phyloP scores from a whole-genome alignment of 2,329 filamentous ascomycete species.

The Botrytis cinerea region DNA sequence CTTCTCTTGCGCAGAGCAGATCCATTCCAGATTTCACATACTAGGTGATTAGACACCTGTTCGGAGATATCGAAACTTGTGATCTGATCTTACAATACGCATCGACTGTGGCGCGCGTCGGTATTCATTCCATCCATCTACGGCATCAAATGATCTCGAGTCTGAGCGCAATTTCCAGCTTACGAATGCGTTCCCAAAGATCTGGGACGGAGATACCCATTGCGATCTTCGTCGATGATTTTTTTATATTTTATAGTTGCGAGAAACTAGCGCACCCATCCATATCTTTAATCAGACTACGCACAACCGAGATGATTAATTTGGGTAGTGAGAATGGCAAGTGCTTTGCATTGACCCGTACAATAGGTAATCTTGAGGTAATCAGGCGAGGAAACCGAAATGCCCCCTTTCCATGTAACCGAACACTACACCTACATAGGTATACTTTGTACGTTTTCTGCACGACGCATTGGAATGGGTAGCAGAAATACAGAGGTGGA shows the following conservation, averaged over 20 bases:
- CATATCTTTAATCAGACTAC: not conserved
- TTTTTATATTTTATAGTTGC: not conserved
- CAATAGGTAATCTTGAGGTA: not conserved
- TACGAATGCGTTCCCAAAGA: not conserved
- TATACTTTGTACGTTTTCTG: not conserved
- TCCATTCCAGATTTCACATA: not conserved
- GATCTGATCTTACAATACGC: not conserved
- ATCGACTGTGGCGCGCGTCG: not conserved
- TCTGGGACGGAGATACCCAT: not conserved
- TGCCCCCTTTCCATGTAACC: conserved; percentile 2
- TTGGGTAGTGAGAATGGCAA: not conserved
- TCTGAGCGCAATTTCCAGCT: not conserved
- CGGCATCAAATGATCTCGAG: not conserved
- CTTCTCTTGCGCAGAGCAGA: not conserved
- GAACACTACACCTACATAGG: not conserved
- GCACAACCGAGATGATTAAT: not conserved
- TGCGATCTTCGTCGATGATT: not conserved
- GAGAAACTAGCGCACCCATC: not conserved
- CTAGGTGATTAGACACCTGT: not conserved
- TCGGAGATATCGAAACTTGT: not conserved
- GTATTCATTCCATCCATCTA: not conserved
- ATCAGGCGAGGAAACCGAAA: not conserved
- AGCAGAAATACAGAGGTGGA: not conserved
- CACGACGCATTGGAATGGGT: not conserved
- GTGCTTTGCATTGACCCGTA: not conserved